Conservation (phyloP, 2,329 filamentous ascomycete genomes). For the Tolypocladium tundrense region DNA sequence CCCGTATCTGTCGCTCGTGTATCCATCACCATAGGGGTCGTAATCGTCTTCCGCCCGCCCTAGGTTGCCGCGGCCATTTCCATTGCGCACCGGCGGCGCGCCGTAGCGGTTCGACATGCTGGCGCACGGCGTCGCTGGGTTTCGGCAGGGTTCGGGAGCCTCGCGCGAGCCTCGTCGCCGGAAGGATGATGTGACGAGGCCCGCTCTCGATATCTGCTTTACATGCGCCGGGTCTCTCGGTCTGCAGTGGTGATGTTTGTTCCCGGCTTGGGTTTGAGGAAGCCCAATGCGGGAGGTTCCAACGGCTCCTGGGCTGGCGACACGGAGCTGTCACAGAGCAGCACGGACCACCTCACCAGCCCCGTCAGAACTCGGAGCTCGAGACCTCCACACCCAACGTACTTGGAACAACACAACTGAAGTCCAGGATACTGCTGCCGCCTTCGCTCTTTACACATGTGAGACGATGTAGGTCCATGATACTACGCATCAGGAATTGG, state of each 20-base stretch:
- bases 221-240: background rate
- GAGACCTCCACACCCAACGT: no score
- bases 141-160: background rate
- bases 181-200: background rate
- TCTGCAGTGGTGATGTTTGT: background rate
- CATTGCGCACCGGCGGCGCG: constrained; percentile 23
- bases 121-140: constrained; percentile 4
- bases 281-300: background rate
- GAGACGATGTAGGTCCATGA: background rate
- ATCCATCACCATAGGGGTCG: constrained; percentile 32
- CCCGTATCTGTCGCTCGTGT: constrained; percentile 31
- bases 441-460: background rate
- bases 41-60: constrained; percentile 35
- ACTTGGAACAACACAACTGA: no score
- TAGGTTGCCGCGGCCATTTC: constrained; percentile 31
- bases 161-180: constrained; percentile 9
- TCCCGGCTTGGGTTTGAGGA: background rate
- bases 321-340: background rate
- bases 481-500: background rate
- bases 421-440: no score
- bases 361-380: no score
- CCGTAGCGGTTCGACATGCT: constrained; percentile 44
- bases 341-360: background rate
- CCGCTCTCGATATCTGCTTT: background rate
- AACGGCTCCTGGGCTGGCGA: background rate